Percentiles rank a stretch among this genome's conserved stretches.
These are phyloP conservation scores for Fragaria ananassa DNA, from an alignment of 306 rosid genomes.

Conservation along the genomic window DNA sequence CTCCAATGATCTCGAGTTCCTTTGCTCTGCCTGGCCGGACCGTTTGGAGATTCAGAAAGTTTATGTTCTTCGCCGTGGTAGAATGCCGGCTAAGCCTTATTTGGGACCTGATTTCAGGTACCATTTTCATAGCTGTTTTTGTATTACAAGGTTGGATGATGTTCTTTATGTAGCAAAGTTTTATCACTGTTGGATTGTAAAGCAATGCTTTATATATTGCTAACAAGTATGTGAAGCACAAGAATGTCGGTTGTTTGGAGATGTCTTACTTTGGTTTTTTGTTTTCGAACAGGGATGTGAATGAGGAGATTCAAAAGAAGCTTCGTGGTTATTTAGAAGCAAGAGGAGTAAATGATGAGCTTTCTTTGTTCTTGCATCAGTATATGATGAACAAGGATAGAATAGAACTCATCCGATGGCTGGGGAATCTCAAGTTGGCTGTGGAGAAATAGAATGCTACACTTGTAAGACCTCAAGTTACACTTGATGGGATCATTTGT, in stretches of 20 bases:
- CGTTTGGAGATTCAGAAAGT: conserved; percentile 57
- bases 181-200: not conserved
- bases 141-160: not conserved
- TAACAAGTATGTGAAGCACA: not conserved
- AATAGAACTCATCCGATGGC: conserved; percentile 66
- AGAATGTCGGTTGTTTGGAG: conserved; percentile 5
- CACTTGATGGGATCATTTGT: not conserved
- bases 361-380: conserved; percentile 61
- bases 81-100: conserved; percentile 42
- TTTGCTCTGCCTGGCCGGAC: conserved; percentile 83
- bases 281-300: conserved; percentile 51
- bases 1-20: conserved; percentile 49
- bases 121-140: not conserved
- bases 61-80: conserved; percentile 42
- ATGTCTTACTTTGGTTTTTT: conserved; percentile 19
- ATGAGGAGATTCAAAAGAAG: conserved; percentile 40
- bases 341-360: conserved; percentile 65
- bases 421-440: conserved; percentile 51
- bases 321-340: conserved; percentile 51
- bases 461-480: not conserved
- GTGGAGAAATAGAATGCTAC: conserved; percentile 42
- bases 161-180: not conserved
- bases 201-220: not conserved
- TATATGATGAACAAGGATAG: conserved; percentile 82
- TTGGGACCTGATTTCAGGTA: conserved; percentile 83